phyloP scores from a whole-genome alignment of 768 basidiomycete genomes.

The Asterophora parasitica region DNA sequence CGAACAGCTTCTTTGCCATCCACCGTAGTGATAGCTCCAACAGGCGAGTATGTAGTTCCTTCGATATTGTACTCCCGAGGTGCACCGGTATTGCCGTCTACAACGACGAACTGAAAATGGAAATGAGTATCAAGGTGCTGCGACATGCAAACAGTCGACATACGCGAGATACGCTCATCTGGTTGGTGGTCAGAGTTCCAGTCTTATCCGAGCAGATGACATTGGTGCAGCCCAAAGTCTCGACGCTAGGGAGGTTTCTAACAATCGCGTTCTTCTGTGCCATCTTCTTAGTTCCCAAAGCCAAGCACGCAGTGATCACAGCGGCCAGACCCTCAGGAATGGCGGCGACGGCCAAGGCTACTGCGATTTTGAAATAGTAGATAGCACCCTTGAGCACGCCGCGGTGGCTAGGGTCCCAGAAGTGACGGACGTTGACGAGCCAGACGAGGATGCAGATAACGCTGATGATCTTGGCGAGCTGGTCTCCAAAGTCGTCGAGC shows the following conservation, averaged over 20 bases:
- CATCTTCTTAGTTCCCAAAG: slow-evolving; percentile 98
- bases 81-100: slow-evolving; percentile 47
- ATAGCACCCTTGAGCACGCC: slow-evolving; percentile 90
- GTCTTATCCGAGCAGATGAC: slow-evolving; percentile 99
- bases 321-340: slow-evolving; percentile 99
- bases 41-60: slow-evolving; percentile 89
- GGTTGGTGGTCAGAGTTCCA: slow-evolving; percentile 92
- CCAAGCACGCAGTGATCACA: slow-evolving; percentile 95
- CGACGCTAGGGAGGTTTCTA: slow-evolving; percentile 91
- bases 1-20: slow-evolving; percentile 54
- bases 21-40: slow-evolving; percentile 65
- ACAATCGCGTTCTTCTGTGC: slow-evolving; percentile 98
- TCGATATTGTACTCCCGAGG: slow-evolving; percentile 76
- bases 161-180: slow-evolving; percentile 91
- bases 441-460: slow-evolving; percentile 97
- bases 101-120: slow-evolving; percentile 62
- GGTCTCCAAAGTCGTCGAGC: slow-evolving; percentile 96
- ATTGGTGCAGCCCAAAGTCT: slow-evolving; percentile 96
- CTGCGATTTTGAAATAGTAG: slow-evolving; percentile 99
- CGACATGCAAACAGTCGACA: slow-evolving; percentile 15
- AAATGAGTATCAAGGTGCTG: slow-evolving; percentile 1
- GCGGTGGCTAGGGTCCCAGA: slow-evolving; percentile 92
- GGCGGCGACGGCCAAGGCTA: slow-evolving; percentile 96
- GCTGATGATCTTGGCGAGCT: slow-evolving; percentile 94
- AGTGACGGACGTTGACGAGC: slow-evolving; percentile 95